A percentile compares a stretch with the other conserved stretches of the same genome.
Conservation (phyloP, 176 grass and related monocot species). For the Tillandsia leiboldiana region DNA sequence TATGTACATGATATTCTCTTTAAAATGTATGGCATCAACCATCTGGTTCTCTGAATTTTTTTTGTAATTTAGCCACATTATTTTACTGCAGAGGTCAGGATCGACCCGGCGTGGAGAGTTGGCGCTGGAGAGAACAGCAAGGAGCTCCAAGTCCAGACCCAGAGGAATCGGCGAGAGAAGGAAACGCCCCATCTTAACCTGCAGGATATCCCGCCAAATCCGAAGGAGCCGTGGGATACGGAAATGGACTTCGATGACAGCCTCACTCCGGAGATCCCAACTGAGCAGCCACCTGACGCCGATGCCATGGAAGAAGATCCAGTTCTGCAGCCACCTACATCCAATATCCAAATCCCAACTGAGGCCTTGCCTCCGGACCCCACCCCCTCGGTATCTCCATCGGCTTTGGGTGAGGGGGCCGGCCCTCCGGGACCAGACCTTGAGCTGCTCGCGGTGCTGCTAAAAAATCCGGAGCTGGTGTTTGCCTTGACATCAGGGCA, state of each 20-base stretch:
- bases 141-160: constrained; percentile 63
- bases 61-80: background rate
- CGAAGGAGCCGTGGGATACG: constrained; percentile 82
- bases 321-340: background rate
- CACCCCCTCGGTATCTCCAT: constrained; percentile 21
- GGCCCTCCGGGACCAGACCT: constrained; percentile 42
- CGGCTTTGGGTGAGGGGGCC: constrained; percentile 15
- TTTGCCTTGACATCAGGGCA: constrained; percentile 78
- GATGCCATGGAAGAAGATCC: constrained; percentile 35
- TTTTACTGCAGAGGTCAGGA: constrained; percentile 48
- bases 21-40: background rate
- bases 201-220: constrained; percentile 50
- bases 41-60: background rate
- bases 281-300: constrained; percentile 56
- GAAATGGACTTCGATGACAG: constrained; percentile 95
- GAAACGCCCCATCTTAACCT: constrained; percentile 57
- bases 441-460: constrained; percentile 80
- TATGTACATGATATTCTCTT: background rate
- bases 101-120: constrained; percentile 63
- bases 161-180: constrained; percentile 65
- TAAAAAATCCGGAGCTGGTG: constrained; percentile 87
- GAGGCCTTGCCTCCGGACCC: constrained; percentile 26
- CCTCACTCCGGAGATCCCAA: constrained; percentile 76
- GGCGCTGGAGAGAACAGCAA: constrained; percentile 68
- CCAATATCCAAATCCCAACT: constrained; percentile 6